These are phyloP conservation scores for Leccinum ochraceum DNA, from an alignment of 768 basidiomycete species.

Conservation along the genomic window DNA sequence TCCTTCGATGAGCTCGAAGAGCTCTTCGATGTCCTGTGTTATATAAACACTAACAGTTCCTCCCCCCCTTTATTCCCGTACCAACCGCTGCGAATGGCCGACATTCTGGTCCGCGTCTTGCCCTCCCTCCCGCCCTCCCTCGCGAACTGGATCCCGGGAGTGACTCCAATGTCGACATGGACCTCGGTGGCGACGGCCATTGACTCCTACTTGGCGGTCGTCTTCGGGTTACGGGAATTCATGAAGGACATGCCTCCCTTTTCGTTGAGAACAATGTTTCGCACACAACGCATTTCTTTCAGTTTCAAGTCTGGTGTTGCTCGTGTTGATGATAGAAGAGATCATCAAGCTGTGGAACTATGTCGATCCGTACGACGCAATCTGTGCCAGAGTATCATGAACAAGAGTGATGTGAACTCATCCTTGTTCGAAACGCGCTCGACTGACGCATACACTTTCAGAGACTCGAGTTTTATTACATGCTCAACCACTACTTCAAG, in stretches of 20 bases:
- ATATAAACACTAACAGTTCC: too few species aligned
- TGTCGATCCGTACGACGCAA: constrained; percentile 68
- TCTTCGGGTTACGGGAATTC: constrained; percentile 78
- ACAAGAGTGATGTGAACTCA: constrained; percentile 61
- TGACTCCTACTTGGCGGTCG: constrained; percentile 74
- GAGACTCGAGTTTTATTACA: constrained; percentile 93
- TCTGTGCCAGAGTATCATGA: constrained; percentile 78
- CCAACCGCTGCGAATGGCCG: constrained; percentile 7
- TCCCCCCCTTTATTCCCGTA: background rate
- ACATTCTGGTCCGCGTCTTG: background rate
- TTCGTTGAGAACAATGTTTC: constrained; percentile 76
- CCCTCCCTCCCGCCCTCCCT: constrained; percentile 51
- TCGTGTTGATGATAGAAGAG: constrained; percentile 84
- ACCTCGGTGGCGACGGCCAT: constrained; percentile 69
- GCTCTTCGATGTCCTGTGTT: too few species aligned
- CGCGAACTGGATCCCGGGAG: constrained; percentile 67
- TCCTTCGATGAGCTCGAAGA: too few species aligned
- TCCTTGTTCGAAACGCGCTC: constrained; percentile 1
- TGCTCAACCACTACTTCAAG: constrained; percentile 97
- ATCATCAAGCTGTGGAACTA: constrained; percentile 72
- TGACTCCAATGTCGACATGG: constrained; percentile 78
- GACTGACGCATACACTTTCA: constrained; percentile 32
- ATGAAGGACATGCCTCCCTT: constrained; percentile 76
- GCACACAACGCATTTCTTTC: constrained; percentile 86
- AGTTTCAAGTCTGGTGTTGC: constrained; percentile 73